A percentile compares a stretch with the other conserved stretches of the same genome.
These are phyloP conservation scores for Pseudotulostoma volvatum DNA, from an alignment of 495 filamentous ascomycete genomes.

Conservation along the genomic window DNA sequence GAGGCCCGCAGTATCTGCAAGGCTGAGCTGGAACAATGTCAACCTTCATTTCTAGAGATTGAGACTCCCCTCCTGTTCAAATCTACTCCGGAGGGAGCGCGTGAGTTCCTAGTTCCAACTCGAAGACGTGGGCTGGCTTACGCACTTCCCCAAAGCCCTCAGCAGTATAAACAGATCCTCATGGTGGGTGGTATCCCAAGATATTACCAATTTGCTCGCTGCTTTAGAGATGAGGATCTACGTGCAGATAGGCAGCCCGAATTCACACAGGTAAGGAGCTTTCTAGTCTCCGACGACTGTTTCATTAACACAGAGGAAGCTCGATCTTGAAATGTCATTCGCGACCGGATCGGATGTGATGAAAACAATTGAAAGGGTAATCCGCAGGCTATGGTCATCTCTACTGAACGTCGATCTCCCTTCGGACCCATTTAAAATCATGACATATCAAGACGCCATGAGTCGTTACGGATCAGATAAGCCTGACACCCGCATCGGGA, in stretches of 20 bases:
- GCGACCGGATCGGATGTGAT: constrained; percentile 60
- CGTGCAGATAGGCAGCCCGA: constrained; percentile 90
- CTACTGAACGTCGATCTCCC: constrained; percentile 27
- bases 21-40: constrained; percentile 26
- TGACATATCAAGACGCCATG: constrained; percentile 72
- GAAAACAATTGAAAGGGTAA: constrained; percentile 44
- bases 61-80: constrained; percentile 94
- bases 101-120: constrained; percentile 92
- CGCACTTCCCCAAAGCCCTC: constrained; percentile 86
- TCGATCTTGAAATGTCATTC: constrained; percentile 89
- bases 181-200: constrained; percentile 73
- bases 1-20: constrained; percentile 35
- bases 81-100: constrained; percentile 87
- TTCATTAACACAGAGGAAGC: constrained; percentile 22
- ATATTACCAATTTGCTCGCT: constrained; percentile 88
- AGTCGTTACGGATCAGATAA: constrained; percentile 72
- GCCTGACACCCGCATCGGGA: constrained; percentile 58
- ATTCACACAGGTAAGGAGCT: constrained; percentile 83
- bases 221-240: constrained; percentile 91
- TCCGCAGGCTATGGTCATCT: constrained; percentile 38
- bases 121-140: constrained; percentile 59
- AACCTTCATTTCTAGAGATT: constrained; percentile 51
- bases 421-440: constrained; percentile 34
- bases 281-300: background rate
- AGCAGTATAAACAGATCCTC: constrained; percentile 96